A percentile compares a stretch with the other conserved stretches of the same genome.
These are phyloP conservation scores for Vitellaria paradoxa DNA, from an alignment of 179 eudicot genomes.

Conservation along the genomic window DNA sequence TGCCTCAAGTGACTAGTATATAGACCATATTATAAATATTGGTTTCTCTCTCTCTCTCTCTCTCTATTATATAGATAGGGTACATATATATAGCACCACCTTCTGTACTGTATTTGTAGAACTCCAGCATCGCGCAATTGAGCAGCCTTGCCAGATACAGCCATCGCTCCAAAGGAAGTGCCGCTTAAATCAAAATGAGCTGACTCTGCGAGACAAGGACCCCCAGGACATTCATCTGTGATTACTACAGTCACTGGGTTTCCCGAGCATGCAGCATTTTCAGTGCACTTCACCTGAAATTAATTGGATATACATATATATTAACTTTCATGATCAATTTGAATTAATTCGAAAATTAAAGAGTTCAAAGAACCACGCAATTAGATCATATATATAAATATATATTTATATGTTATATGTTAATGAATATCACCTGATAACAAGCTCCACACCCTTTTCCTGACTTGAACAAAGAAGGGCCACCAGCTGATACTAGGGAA, in stretches of 20 bases:
- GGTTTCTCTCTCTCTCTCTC: no score
- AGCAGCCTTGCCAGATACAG: conserved; percentile 36
- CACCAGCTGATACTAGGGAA: conserved; percentile 55
- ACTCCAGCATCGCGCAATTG: conserved; percentile 50
- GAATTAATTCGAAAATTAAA: neutral
- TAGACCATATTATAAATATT: no score
- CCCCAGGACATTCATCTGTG: conserved; percentile 63
- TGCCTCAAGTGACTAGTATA: no score
- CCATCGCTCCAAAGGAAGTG: conserved; percentile 72
- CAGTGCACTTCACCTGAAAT: conserved; percentile 38
- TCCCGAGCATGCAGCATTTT: conserved; percentile 55
- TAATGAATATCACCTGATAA: conserved; percentile 42
- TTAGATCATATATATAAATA: neutral
- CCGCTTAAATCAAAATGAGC: conserved; percentile 72
- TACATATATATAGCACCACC: conserved; percentile 26
- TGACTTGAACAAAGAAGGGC: conserved; percentile 47
- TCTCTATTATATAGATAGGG: no score
- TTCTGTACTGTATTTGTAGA: conserved; percentile 36
- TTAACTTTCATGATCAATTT: neutral
- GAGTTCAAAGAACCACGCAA: neutral
- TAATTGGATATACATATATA: neutral
- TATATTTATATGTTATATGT: neutral
- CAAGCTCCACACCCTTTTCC: conserved; percentile 79
- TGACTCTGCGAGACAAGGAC: conserved; percentile 27
- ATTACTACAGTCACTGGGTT: conserved; percentile 55